Base-by-base conservation (phyloP, 73 alveolate genomes). In the Effrenium voratum region DNA sequence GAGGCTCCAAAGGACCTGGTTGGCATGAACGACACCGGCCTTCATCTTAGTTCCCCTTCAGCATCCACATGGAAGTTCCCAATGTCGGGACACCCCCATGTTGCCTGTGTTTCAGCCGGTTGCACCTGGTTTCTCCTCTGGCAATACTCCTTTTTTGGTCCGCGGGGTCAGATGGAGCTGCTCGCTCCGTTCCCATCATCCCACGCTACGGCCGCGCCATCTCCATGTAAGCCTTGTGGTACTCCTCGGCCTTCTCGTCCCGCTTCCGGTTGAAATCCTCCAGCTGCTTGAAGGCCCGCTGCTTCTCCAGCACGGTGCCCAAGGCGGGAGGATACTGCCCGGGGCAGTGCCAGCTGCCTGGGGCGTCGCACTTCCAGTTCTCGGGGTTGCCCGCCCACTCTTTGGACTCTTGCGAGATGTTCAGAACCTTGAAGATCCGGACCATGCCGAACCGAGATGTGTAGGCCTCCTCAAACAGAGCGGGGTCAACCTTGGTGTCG, bases 301-400 rank as follows among this genome's bases (percentile, higher is more conserved):
- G 91, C 92, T 49, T 59, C 52, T 52, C 63, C 63, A 52, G 19
- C 26, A 52, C 63, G 8, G 8, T 66, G 40, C 79, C 79, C 92
- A 82, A 82, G 13, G 92, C 73, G 5, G 92, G 92, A 46, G 92
- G 92, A 34, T 82, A 82, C 16, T 77, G 88, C 13, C 88, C 88
- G 66, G 41, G 88, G 44, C 68, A 82, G 70, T 43, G 52, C 94
- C 94, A 85, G 45, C 94, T 85, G 46, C 98, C 98, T 26, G 98
- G 98, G 0, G 98, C 98, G 38, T 92, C 98, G 92, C 98, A 92
- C 28, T 47, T 30, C 81, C 98, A 43, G 66, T 92, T 92, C 44
- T 3, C 47, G 2, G 92, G 81, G 49, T 92, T 92, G n/a, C 81
- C 98, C n/a, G 73, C 91, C 98, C 98, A 92, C 2, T 40, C 46